phyloP scores from a whole-genome alignment of 2,329 filamentous ascomycete species.

The Clarireedia paspali region DNA sequence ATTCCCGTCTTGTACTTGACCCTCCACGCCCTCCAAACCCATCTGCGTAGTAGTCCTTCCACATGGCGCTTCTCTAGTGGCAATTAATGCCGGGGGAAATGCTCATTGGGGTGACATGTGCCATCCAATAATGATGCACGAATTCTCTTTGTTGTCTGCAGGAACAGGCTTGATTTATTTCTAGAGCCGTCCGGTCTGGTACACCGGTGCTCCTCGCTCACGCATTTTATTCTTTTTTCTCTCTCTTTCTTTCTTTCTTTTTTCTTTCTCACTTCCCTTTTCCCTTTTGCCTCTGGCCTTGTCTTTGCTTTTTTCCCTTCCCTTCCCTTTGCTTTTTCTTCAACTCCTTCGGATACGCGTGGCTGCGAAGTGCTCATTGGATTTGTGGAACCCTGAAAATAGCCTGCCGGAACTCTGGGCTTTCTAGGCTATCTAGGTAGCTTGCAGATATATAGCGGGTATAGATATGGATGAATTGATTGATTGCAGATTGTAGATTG shows the following conservation, averaged over 20 bases:
- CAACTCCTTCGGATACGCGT: too few species aligned
- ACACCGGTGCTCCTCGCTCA: neutral
- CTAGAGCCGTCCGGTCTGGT: neutral
- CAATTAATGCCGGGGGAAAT: conserved; percentile 2
- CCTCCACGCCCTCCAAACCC: neutral
- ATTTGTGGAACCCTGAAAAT: too few species aligned
- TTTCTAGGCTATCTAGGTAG: too few species aligned
- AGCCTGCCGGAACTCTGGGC: too few species aligned
- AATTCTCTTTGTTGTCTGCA: neutral
- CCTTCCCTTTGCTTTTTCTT: too few species aligned
- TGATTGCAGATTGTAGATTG: too few species aligned
- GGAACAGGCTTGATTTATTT: neutral
- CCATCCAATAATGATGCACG: neutral
- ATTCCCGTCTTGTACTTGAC: neutral
- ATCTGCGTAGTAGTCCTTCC: neutral
- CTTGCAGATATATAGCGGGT: too few species aligned
- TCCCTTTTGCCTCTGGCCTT: too few species aligned
- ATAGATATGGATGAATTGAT: too few species aligned
- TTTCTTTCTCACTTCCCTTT: too few species aligned
- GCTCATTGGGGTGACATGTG: neutral
- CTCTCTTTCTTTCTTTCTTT: neutral
- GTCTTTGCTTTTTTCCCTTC: too few species aligned
- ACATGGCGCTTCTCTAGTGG: conserved; percentile 6
- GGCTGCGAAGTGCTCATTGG: too few species aligned
- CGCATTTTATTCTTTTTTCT: neutral